Conservation (phyloP, 1,284 basidiomycete genomes). For the Ganoderma meredithae region DNA sequence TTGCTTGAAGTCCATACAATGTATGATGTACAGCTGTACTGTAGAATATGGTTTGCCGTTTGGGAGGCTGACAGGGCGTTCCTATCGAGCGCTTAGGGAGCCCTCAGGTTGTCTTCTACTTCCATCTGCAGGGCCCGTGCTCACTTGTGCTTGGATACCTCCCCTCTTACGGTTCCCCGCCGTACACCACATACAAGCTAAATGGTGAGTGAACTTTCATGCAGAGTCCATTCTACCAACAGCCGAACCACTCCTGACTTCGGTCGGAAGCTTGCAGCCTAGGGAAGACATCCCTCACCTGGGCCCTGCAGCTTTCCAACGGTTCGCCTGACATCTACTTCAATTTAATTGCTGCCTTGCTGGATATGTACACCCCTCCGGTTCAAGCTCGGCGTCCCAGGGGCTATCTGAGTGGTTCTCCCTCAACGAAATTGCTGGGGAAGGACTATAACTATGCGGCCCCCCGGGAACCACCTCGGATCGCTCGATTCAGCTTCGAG, state of each 20-base stretch:
- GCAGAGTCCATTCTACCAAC: neutral
- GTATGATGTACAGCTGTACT: neutral
- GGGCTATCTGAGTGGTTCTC: neutral
- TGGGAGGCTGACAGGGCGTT: neutral
- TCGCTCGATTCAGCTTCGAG: conserved; percentile 17
- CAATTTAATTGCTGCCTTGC: neutral
- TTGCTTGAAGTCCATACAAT: neutral
- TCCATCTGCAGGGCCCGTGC: neutral
- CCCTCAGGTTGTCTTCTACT: neutral
- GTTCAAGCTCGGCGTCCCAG: neutral
- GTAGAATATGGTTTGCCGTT: neutral
- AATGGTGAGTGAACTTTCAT: neutral
- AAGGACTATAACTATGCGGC: neutral
- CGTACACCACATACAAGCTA: neutral
- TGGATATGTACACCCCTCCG: neutral
- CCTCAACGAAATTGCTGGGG: neutral
- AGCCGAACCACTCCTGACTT: neutral
- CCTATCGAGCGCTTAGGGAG: neutral
- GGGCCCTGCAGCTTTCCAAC: neutral
- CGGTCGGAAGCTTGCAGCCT: neutral
- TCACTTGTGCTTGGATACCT: neutral
- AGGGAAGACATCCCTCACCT: neutral
- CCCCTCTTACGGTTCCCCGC: neutral
- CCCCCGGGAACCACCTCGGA: conserved; percentile 13
- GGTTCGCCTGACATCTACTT: neutral